Percentiles rank a stretch among this genome's conserved stretches.
These are phyloP conservation scores for Yarrowia sp. DNA, from an alignment of 805 yeast species.

Conservation along the genomic window DNA sequence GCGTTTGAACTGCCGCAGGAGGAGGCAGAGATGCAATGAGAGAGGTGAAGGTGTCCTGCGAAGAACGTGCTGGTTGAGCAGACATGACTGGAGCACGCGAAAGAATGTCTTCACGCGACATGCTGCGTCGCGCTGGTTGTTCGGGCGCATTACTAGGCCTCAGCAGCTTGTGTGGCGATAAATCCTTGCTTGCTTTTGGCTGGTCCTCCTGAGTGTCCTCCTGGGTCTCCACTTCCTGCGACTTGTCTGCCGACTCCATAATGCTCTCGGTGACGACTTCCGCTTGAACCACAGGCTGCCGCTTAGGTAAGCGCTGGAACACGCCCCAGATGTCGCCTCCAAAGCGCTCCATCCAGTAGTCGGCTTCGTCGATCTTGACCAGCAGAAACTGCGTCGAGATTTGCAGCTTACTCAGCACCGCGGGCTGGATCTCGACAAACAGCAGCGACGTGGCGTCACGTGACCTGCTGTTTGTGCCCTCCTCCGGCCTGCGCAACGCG, in stretches of 20 bases:
- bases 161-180: neutral
- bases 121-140: too few relatives aligned
- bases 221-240: too few relatives aligned
- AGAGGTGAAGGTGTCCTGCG: neutral
- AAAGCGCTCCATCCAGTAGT: conserved; percentile 19
- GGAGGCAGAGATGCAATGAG: conserved; percentile 15
- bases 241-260: too few relatives aligned
- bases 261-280: too few relatives aligned
- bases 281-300: too few relatives aligned
- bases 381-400: neutral
- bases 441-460: neutral
- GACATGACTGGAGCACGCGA: neutral
- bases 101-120: neutral
- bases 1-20: neutral
- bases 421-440: neutral
- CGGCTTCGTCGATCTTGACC: neutral
- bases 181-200: neutral
- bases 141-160: neutral
- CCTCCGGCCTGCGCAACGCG: neutral
- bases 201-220: neutral
- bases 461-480: neutral
- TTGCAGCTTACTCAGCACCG: neutral
- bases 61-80: neutral
- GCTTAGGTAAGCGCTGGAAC: too few relatives aligned
- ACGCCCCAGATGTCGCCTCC: conserved; percentile 10